Evolutionary conservation across 192 early-diverging fungal species (phyloP), one percentile per base, ranked within the genome.

Genomic region (Entomortierella lignicola): DNA sequence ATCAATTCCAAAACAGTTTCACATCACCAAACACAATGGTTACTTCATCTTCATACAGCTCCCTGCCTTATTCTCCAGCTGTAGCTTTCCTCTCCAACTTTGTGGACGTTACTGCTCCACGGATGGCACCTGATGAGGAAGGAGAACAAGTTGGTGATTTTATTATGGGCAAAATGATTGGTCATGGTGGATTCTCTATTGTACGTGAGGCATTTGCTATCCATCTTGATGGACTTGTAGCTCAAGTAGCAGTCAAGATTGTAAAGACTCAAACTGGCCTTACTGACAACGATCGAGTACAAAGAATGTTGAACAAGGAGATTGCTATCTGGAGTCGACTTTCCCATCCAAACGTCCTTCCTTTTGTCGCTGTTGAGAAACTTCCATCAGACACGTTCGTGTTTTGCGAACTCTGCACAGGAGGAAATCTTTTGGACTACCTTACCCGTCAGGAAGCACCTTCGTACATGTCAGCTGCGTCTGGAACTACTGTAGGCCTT

Each of bases 131-230:
- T 32, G 88, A 92, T 70, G 75, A 83, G 30, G 88, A 90, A 54
- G 94, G 92, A 21, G 92, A 94, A 64, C 87, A 91, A 60, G 85
- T 94, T 30, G 91, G 90, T 13, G 87, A 92, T 43, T 96, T 89
- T 63, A 73, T 90, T 5, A 80, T 96, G 41, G 90, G 89, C 50
- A 84, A 83, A 34, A 71, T 91, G 15, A 88, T 96, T 69, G 94
- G 93, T 12, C 81, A 84, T 41, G 94, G 94, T 29, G 90, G 92
- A 26, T 96, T 94, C 63, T 92, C 92, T 11, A 71, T 85, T 27
- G 94, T 96, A 12, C 89, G 90, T 55, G 89, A 92, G 67, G 94
- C 87, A n/a, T 85, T 73, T 61, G 77, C 81, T 50, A 55, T 79
- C 77, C 48, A 84, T 86, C 10, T 82, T 81, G 30, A 71, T 72